Percentiles rank a stretch among this genome's conserved stretches.
Conservation (phyloP, 2,329 filamentous ascomycete species). For the Cercospora beticola region DNA sequence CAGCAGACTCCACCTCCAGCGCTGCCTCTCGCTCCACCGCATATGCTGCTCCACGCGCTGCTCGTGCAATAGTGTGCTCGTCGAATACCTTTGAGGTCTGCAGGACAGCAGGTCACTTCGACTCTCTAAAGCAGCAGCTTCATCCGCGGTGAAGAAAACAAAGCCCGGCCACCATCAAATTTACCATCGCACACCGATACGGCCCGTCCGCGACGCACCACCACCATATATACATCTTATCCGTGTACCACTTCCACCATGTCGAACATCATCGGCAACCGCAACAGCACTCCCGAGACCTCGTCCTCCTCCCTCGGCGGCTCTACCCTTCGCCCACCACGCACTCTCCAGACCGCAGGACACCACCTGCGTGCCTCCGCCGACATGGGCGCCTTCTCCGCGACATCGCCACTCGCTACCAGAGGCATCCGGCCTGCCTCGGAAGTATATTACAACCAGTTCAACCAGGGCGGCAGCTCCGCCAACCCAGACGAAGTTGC, state of each 20-base stretch:
- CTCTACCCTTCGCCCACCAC: slow-evolving; percentile 76
- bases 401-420: slow-evolving; percentile 64
- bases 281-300: slow-evolving; percentile 95
- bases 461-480: slow-evolving; percentile 66
- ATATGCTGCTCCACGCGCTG: not conserved
- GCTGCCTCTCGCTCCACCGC: not conserved
- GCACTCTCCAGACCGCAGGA: slow-evolving; percentile 61
- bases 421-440: slow-evolving; percentile 88
- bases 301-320: slow-evolving; percentile 68
- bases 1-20: not conserved
- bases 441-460: slow-evolving; percentile 83
- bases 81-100: slow-evolving; percentile 74
- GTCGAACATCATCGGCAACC: slow-evolving; percentile 63
- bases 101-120: slow-evolving; percentile 74
- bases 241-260: slow-evolving; percentile 36
- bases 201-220: slow-evolving; percentile 7
- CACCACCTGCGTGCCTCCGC: slow-evolving; percentile 92
- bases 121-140: slow-evolving; percentile 23
- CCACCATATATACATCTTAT: slow-evolving; percentile 3
- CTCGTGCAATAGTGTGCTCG: slow-evolving; percentile 10
- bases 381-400: slow-evolving; percentile 81
- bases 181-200: slow-evolving; percentile 15
- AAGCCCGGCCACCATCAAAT: not conserved
- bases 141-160: slow-evolving; percentile 5
- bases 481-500: slow-evolving; percentile 76